A percentile compares a stretch with the other conserved stretches of the same genome.
Evolutionary conservation across 495 filamentous ascomycete genomes (phyloP).

Genomic region (Pseudotulostoma volvatum): DNA sequence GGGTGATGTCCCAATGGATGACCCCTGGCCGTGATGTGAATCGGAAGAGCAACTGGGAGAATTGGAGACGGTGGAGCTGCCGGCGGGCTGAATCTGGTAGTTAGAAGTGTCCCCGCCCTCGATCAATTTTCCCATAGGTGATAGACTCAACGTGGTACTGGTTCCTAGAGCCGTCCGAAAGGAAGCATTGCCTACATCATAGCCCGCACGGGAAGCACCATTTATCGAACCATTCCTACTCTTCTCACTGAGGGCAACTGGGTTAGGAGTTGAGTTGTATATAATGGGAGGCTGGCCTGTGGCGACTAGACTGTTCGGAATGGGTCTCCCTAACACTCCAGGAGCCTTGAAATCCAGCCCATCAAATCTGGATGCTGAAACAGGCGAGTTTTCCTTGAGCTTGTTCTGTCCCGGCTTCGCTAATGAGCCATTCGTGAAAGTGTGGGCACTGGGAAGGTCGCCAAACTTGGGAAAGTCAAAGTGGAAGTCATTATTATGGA

Average conservation of each 20-base stretch:
- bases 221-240: not conserved
- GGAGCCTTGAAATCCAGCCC: slow-evolving; percentile 17
- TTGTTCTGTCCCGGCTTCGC: slow-evolving; percentile 21
- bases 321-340: slow-evolving; percentile 19
- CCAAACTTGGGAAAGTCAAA: slow-evolving; percentile 96
- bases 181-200: not conserved
- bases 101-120: not conserved
- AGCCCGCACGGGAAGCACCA: not conserved
- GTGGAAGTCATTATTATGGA: slow-evolving; percentile 68
- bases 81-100: not conserved
- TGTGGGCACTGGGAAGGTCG: slow-evolving; percentile 47
- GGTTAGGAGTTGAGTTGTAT: not conserved
- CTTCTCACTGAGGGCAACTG: not conserved
- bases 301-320: slow-evolving; percentile 5
- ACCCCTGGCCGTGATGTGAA: slow-evolving; percentile 46
- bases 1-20: slow-evolving; percentile 76
- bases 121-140: not conserved
- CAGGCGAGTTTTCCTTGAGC: slow-evolving; percentile 6
- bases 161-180: not conserved
- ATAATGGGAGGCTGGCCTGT: slow-evolving; percentile 3
- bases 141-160: not conserved
- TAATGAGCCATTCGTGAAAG: slow-evolving; percentile 32
- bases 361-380: slow-evolving; percentile 11
- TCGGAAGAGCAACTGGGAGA: slow-evolving; percentile 40
- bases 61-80: slow-evolving; percentile 22